Base-by-base conservation (phyloP, 352 stramenopile genomes). In the Phytophthora syringae region DNA sequence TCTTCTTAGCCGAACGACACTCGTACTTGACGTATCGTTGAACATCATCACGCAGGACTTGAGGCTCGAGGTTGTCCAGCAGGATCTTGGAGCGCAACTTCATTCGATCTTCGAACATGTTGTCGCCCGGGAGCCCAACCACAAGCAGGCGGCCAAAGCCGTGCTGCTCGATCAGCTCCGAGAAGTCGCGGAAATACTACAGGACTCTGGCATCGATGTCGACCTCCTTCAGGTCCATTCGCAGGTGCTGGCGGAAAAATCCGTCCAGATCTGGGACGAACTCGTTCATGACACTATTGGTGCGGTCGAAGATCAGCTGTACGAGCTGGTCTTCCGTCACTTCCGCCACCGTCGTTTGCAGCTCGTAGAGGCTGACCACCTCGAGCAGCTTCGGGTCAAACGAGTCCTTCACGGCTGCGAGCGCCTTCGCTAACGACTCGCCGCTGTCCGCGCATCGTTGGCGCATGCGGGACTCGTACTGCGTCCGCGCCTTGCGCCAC, bases 401-500 rank as follows among this genome's bases (percentile, higher is more conserved):
- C 21, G 64, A 63, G 36, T 59, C n/a, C 42, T 63, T 56, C 20
- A 67, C 42, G 13, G 37, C 48, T 0, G 42, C 40, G 25, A 60
- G 25, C 12, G 59, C 53, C 15, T 52, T 44, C 15, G 53, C 32
- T 2, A 55, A 21, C 42, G 52, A 40, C 64, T 72, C 57, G 9
- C 57, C 50, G 12, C 25, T 72, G 6, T 50, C 56, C 7, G 34
- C 47, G 27, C 56, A 67, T 9, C 56, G 64, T n/a, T 72, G n/a
- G 13, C 32, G 30, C 32, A 67, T 52, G 7, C 47, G 42, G 1
- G 37, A 36, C 32, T 63, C 51, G 42, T 67, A 72, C 57, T 58
- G 50, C 1, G 20, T 16, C 30, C 50, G 20, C 2, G 51, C 44
- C 20, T 56, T 27, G 18, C n/a, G 32, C 50, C 64, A 72, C 21